A percentile compares a stretch with the other conserved stretches of the same genome.
Conservation (phyloP, 208 protist species). For the Borovskyia barvae region DNA sequence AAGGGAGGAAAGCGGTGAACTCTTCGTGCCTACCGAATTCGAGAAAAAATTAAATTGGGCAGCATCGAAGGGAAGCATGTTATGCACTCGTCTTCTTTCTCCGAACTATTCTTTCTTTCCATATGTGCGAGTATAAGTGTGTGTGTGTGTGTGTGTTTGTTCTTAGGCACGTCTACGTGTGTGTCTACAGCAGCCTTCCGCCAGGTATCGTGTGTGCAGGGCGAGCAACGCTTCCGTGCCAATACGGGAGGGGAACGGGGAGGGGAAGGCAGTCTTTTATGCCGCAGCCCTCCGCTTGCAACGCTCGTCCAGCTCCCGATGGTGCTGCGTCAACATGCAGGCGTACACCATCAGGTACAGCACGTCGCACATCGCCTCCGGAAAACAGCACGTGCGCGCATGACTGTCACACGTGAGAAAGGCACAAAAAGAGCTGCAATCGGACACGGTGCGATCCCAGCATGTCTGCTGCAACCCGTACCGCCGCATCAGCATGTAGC, state of each 20-base stretch:
- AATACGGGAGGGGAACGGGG: conserved; percentile 1
- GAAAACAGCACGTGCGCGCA: conserved; percentile 12
- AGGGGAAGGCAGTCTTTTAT: not conserved
- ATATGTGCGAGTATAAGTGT: not conserved
- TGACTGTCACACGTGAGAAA: conserved; percentile 9
- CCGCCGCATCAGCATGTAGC: conserved; percentile 66
- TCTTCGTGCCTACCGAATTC: too few species aligned
- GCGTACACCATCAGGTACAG: conserved; percentile 43
- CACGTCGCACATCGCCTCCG: conserved; percentile 23
- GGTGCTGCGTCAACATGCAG: conserved; percentile 68
- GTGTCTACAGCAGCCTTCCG: too few species aligned
- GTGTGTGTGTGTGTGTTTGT: conserved; percentile 2
- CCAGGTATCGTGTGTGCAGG: too few species aligned
- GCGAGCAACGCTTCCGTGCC: too few species aligned
- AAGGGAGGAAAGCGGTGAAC: not conserved
- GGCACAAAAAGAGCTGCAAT: conserved; percentile 25
- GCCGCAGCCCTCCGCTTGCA: conserved; percentile 28
- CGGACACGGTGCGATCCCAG: conserved; percentile 52
- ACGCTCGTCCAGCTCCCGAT: conserved; percentile 52
- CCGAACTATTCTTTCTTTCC: not conserved
- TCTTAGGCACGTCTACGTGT: not conserved
- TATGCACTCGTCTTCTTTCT: not conserved
- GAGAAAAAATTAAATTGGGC: too few species aligned
- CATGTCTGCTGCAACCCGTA: conserved; percentile 50
- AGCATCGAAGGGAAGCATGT: not conserved